A percentile compares a stretch with the other conserved stretches of the same genome.
These are phyloP conservation scores for Termitomyces sp. DNA, from an alignment of 768 basidiomycete genomes.

Conservation along the genomic window DNA sequence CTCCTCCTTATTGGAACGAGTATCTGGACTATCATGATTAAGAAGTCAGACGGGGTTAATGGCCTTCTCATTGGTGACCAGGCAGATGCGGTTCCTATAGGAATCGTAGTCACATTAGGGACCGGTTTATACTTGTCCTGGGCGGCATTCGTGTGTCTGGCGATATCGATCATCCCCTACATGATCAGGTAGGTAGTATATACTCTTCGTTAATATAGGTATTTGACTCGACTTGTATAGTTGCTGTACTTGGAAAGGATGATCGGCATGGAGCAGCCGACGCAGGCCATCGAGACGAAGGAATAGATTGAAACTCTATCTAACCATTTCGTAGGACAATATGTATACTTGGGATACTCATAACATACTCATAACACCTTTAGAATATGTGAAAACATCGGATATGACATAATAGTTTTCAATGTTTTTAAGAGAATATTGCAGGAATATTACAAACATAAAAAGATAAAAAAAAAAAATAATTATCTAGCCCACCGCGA, in stretches of 20 bases:
- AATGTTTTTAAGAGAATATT: too few species aligned
- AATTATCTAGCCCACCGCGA: conserved; percentile 37
- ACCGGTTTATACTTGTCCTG: conserved; percentile 62
- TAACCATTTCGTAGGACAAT: conserved; percentile 2
- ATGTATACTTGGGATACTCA: neutral
- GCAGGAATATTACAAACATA: too few species aligned
- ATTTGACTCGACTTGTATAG: conserved; percentile 25
- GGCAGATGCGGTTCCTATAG: conserved; percentile 36
- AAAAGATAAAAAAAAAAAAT: too few species aligned
- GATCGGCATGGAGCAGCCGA: conserved; percentile 9
- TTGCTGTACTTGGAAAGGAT: conserved; percentile 79
- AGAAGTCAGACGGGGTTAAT: conserved; percentile 58
- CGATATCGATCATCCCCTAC: conserved; percentile 66
- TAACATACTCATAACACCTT: neutral
- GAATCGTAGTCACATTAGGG: conserved; percentile 59
- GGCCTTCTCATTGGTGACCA: conserved; percentile 33
- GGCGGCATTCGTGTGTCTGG: conserved; percentile 67
- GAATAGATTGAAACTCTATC: neutral
- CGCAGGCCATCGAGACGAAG: conserved; percentile 17
- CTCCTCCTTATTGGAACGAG: conserved; percentile 63
- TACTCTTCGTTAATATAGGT: neutral
- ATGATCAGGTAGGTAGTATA: conserved; percentile 56
- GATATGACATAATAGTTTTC: too few species aligned
- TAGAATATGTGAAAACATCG: neutral
- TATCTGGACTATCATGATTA: conserved; percentile 75